phyloP scores from a whole-genome alignment of 108 stramenopile species.

The Pelagomonas calceolata region DNA sequence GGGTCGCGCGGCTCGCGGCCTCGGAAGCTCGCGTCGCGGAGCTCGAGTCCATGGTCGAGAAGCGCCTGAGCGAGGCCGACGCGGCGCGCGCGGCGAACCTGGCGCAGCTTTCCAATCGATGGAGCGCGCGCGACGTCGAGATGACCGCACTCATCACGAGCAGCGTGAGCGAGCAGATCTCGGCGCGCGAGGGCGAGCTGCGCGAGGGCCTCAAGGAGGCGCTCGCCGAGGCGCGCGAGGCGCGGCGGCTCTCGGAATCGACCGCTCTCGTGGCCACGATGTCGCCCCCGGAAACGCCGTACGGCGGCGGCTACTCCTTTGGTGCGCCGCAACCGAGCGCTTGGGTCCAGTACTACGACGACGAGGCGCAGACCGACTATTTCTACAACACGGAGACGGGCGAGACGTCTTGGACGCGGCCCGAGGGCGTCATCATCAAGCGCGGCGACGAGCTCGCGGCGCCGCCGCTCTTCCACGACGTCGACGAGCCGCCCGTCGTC shows the following conservation, averaged over 20 bases:
- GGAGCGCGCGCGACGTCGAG: background rate
- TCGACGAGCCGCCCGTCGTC: background rate
- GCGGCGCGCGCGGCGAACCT: background rate
- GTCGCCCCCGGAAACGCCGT: background rate
- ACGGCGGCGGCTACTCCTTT: background rate
- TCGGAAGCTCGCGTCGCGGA: too few species aligned
- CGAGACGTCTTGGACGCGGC: background rate
- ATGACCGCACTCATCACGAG: background rate
- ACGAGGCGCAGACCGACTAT: background rate
- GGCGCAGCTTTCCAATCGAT: background rate
- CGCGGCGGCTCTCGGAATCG: too few species aligned
- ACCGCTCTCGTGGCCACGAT: background rate
- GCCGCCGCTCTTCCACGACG: background rate
- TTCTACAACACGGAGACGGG: background rate
- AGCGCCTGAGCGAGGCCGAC: background rate
- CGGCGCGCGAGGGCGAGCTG: background rate
- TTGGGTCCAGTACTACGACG: background rate
- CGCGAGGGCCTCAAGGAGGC: background rate
- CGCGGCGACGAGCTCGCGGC: background rate
- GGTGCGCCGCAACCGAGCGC: too few species aligned
- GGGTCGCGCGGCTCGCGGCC: background rate
- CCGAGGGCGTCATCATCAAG: background rate
- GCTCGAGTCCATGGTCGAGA: background rate
- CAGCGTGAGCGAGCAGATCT: background rate
- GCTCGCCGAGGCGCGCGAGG: too few species aligned